A percentile compares a stretch with the other conserved stretches of the same genome.
Evolutionary conservation across 805 yeast species (phyloP).

Genomic region (Huiozyma naganishii): DNA sequence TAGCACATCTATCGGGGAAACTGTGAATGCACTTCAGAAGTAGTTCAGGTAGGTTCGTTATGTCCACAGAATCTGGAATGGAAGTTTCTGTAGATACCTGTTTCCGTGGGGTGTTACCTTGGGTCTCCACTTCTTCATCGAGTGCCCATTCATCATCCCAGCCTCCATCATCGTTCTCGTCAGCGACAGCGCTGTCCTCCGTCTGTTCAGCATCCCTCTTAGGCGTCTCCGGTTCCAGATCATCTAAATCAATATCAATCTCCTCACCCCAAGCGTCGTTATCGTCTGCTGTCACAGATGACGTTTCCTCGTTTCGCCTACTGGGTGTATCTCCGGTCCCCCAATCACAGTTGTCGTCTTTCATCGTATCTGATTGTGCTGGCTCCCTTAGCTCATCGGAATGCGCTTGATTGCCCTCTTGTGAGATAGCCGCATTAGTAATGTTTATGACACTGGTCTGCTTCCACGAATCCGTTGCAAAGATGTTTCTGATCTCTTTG

Average conservation of each 20-base stretch:
- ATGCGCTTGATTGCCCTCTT: not conserved
- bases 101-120: not conserved
- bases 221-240: not conserved
- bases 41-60: conserved; percentile 14
- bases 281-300: not conserved
- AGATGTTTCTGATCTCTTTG: conserved; percentile 8
- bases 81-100: not conserved
- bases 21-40: conserved; percentile 6
- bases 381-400: not conserved
- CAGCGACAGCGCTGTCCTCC: conserved; percentile 2
- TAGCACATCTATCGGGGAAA: conserved; percentile 10
- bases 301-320: conserved; percentile 2
- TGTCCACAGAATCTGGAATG: conserved; percentile 1
- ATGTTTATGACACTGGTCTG: not conserved
- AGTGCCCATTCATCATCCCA: conserved; percentile 17
- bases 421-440: not conserved
- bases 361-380: not conserved
- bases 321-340: conserved; percentile 6
- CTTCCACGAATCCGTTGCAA: conserved; percentile 1
- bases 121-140: conserved; percentile 12
- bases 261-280: conserved; percentile 12
- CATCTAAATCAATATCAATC: conserved; percentile 12
- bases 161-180: conserved; percentile 8
- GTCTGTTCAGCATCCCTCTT: conserved; percentile 1
- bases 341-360: conserved; percentile 16